These are phyloP conservation scores for Blakeslea trispora DNA, from an alignment of 371 early-diverging fungal species.

Conservation along the genomic window DNA sequence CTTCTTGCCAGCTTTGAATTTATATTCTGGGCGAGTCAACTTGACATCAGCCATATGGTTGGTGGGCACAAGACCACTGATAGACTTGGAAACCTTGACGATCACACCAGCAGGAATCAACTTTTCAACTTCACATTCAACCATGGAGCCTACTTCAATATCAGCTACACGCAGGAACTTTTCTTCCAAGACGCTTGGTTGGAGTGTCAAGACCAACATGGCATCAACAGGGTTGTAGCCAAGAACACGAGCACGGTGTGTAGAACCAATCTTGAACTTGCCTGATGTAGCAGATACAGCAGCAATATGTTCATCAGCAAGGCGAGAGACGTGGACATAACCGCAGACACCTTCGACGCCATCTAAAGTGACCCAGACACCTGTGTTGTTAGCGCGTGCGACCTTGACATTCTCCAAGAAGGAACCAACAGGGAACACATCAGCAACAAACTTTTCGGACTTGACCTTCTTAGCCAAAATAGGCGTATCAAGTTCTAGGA, in stretches of 20 bases:
- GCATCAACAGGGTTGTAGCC: slow-evolving; percentile 79
- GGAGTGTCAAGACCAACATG: slow-evolving; percentile 68
- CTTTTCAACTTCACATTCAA: slow-evolving; percentile 62
- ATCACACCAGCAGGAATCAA: slow-evolving; percentile 63
- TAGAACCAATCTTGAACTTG: slow-evolving; percentile 63
- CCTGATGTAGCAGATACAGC: slow-evolving; percentile 53
- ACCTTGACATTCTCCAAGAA: slow-evolving; percentile 61
- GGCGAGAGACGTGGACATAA: slow-evolving; percentile 69
- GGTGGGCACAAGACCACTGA: slow-evolving; percentile 74
- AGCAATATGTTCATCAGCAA: slow-evolving; percentile 68
- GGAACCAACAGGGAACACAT: slow-evolving; percentile 57
- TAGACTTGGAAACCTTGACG: slow-evolving; percentile 61
- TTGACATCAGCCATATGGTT: slow-evolving; percentile 77
- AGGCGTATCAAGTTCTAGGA: slow-evolving; percentile 44
- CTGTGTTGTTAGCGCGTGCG: slow-evolving; percentile 52
- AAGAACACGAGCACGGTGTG: slow-evolving; percentile 78
- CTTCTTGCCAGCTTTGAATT: slow-evolving; percentile 73
- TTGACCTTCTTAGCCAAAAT: slow-evolving; percentile 11
- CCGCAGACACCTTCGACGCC: slow-evolving; percentile 52
- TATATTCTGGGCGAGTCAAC: slow-evolving; percentile 73
- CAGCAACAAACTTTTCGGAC: slow-evolving; percentile 29
- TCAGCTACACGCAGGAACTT: slow-evolving; percentile 71
- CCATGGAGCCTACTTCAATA: slow-evolving; percentile 65
- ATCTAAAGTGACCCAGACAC: slow-evolving; percentile 59
- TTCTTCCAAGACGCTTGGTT: slow-evolving; percentile 70